phyloP scores from a whole-genome alignment of 1,139 yeast genomes.

The Geotrichum klebahnii region DNA sequence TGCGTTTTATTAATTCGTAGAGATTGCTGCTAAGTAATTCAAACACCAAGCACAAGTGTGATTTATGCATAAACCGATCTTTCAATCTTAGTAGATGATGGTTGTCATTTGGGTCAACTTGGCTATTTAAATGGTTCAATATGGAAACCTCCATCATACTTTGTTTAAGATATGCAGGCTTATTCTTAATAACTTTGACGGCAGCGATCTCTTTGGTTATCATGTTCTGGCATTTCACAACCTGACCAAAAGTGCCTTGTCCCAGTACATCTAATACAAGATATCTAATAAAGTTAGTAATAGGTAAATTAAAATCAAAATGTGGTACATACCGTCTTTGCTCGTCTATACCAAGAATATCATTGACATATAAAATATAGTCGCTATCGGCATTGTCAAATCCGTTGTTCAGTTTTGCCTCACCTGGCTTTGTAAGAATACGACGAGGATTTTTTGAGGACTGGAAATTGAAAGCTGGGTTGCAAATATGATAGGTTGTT shows the following conservation, averaged over 20 bases:
- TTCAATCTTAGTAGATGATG: constrained; percentile 72
- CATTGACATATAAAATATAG: constrained; percentile 89
- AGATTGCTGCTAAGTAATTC: constrained; percentile 83
- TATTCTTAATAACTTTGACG: constrained; percentile 88
- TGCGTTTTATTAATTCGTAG: constrained; percentile 87
- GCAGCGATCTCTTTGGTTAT: constrained; percentile 87
- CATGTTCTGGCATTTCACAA: constrained; percentile 92
- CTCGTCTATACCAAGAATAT: constrained; percentile 83
- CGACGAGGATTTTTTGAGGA: constrained; percentile 84
- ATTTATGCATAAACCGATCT: constrained; percentile 89
- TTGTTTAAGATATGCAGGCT: constrained; percentile 87
- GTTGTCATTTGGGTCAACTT: constrained; percentile 62
- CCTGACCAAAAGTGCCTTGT: constrained; percentile 98
- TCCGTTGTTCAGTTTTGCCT: constrained; percentile 77
- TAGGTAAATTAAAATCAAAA: too few relatives aligned
- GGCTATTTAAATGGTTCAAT: constrained; percentile 71
- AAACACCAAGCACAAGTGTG: constrained; percentile 87
- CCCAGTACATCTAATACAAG: constrained; percentile 88
- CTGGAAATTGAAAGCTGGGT: constrained; percentile 80
- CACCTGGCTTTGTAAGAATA: constrained; percentile 88
- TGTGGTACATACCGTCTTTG: constrained; percentile 54
- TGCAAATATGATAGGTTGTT: constrained; percentile 80
- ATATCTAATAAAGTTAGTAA: constrained; percentile 40
- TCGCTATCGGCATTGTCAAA: constrained; percentile 85
- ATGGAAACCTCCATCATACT: constrained; percentile 86